Base-by-base conservation (phyloP, 345 rosid genomes). In the Balakata baccata region DNA sequence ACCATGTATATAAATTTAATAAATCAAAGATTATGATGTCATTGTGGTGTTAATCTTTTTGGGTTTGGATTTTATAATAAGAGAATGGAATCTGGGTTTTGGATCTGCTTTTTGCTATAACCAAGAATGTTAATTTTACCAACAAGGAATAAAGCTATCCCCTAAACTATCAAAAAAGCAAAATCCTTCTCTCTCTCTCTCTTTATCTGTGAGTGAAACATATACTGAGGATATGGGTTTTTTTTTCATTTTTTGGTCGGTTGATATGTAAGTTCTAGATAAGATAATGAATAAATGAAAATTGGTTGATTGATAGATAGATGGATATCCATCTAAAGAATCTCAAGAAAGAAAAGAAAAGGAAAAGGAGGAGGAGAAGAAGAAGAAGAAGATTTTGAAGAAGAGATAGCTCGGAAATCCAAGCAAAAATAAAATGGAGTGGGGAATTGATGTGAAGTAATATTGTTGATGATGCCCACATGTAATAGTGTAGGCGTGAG, bases 81-180 rank as follows among this genome's bases (percentile, higher is more conserved):
- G 70, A 59, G 80, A 81, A 70, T 64, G 80, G 86, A 81, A 83
- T 81, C 82, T 77, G 75, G 58, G 78, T 37, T 72, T 67, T 77
- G 70, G 82, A 79, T 77, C 83, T 84, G 79, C 85, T 86, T 86
- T 62, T 86, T 81, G 74, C 81, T 67, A 62, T 45, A 78, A 82
- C 78, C 85, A 84, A 82, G 76, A 77, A 73, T 57, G 56, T 62
- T n/a, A n/a, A n/a, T n/a, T 76, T 75, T 58, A 64, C 74, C 37
- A 73, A 62, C 78, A 71, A 68, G 86, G 86, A 84, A 80, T 85
- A 87, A 85, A 83, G 87, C 57, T 64, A 54, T 57, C 64, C 47
- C 47, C 64, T 73, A 49, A 59, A 73, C 73, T 74, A 70, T 79
- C 71, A 37, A 69, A 80, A 83, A 80, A 80, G 83, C 72, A 77